Conservation (phyloP, 75 land plant species). For the Picea sitchensis region DNA sequence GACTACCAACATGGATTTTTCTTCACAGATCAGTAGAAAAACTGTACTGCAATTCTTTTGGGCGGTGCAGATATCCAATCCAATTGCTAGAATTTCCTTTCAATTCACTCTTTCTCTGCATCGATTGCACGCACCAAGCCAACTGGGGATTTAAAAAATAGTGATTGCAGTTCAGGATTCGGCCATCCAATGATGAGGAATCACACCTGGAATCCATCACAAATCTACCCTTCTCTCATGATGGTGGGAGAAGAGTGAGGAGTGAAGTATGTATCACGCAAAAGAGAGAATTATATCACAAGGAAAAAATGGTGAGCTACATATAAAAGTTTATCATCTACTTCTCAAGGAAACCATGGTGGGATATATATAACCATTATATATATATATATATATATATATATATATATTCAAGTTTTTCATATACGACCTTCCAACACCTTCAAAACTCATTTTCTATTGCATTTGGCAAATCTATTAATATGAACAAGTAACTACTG, state of each 20-base stretch:
- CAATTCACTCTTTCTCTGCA: slow-evolving; percentile 1
- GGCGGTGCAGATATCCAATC: neutral
- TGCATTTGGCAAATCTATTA: no score
- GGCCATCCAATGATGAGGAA: slow-evolving; percentile 8
- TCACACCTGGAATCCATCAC: neutral
- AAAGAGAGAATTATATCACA: neutral
- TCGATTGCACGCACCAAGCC: neutral
- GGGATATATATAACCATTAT: no score
- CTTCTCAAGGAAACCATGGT: no score
- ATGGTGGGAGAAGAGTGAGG: neutral
- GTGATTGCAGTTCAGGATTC: neutral
- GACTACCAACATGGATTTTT: neutral
- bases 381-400: no score
- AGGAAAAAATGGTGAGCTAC: no score
- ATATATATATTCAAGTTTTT: no score
- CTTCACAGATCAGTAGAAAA: neutral
- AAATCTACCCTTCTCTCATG: neutral
- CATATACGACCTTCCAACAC: no score
- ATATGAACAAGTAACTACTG: no score
- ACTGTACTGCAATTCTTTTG: no score
- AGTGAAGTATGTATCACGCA: slow-evolving; percentile 5
- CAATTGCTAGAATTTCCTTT: neutral
- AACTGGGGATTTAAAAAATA: neutral
- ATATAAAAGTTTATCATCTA: no score
- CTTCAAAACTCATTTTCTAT: no score